phyloP scores from a whole-genome alignment of 768 basidiomycete species.

The Tylopilus felleus region DNA sequence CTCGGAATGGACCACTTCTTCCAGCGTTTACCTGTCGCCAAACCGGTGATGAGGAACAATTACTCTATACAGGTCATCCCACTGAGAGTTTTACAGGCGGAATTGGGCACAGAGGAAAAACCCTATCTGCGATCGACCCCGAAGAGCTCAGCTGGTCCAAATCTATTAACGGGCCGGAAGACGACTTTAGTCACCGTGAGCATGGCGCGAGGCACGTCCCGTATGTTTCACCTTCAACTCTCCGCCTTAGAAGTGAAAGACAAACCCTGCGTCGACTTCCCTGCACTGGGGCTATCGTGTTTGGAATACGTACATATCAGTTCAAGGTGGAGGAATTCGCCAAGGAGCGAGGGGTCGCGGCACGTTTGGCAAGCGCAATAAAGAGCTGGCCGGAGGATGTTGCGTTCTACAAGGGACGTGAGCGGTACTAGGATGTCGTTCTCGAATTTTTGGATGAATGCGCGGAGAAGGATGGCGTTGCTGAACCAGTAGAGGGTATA shows the following conservation, averaged over 20 bases:
- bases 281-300: constrained; percentile 61
- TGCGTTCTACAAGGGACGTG: constrained; percentile 29
- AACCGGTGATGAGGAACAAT: constrained; percentile 74
- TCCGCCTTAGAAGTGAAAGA: constrained; percentile 64
- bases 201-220: constrained; percentile 10
- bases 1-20: constrained; percentile 70
- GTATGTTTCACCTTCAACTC: constrained; percentile 35
- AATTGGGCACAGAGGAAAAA: constrained; percentile 6
- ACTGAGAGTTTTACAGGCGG: background rate
- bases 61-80: constrained; percentile 47
- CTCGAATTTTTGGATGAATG: constrained; percentile 24
- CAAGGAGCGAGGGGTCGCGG: constrained; percentile 57
- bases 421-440: constrained; percentile 22
- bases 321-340: constrained; percentile 51
- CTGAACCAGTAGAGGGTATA: constrained; percentile 12
- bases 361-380: constrained; percentile 61
- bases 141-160: constrained; percentile 67
- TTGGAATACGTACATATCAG: constrained; percentile 69
- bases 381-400: constrained; percentile 70
- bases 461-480: constrained; percentile 20
- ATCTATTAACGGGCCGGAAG: constrained; percentile 56
- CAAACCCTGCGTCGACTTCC: constrained; percentile 68
- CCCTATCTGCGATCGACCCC: constrained; percentile 44
- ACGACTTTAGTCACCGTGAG: constrained; percentile 32
- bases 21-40: constrained; percentile 59